Base-by-base conservation (phyloP, 805 yeast species). In the Candida ortonii region DNA sequence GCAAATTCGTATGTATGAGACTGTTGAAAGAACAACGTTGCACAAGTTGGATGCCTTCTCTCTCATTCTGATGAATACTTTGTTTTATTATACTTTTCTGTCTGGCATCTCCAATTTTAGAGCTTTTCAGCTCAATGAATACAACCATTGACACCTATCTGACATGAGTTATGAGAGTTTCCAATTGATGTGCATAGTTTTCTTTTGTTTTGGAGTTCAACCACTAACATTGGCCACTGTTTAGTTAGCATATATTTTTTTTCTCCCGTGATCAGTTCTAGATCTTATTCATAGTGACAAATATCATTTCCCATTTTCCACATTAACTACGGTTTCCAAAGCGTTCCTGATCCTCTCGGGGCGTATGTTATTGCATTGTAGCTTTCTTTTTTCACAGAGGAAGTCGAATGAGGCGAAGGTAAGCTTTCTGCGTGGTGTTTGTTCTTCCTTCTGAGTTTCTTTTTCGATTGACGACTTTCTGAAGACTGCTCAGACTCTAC, bases 101-200 rank as follows among this genome's bases (percentile, higher is more conserved):
- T 82, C 89, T 82, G 89, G 89, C 89, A 82, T 82, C 89, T 82
- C 88, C 82, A 82, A 80, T 81, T 84, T 80, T 81, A 82, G 88
- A 68, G 75, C 78, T 71, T 67, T 63, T 65, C 71, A 68, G 80
- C 72, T 78, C 88, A 71, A 79, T 82, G 89, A 82, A 72, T 82
- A 71, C 78, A 80, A 77, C 73, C 65, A 53, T 74, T 77, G 83
- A 78, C 83, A 64, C 66, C 53, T 65, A 71, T 76, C 84, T 76
- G 84, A 78, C 63, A n/a, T n/a, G n/a, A n/a, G n/a, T n/a, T n/a
- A n/a, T n/a, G n/a, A n/a, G 22, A 11, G 22, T 20, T 20, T 21
- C 22, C 10, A 22, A n/a, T 12, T 10, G 28, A 4, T 6, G 30
- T 9, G 8, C n/a, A 24, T 24, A 11, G 26, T n/a, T n/a, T n/a